Base-by-base conservation (phyloP, 2,329 filamentous ascomycete genomes). In the Fusarium decemcellulare region DNA sequence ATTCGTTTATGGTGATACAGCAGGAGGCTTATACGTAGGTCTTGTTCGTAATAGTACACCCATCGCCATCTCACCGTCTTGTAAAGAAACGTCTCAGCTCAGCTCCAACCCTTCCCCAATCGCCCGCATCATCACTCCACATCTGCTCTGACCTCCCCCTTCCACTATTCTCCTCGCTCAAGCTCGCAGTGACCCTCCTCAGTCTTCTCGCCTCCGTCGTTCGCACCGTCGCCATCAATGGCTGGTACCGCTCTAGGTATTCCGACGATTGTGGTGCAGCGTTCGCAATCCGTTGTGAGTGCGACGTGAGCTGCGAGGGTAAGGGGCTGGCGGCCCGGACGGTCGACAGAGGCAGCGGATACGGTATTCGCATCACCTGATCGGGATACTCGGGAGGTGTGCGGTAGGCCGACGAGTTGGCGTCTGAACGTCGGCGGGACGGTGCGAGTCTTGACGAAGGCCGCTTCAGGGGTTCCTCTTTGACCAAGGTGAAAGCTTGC, bases 401-500 rank as follows among this genome's bases (percentile, higher is more conserved):
- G 43, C 65, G 50, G 51, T 81, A 79, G 15, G 68, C 67, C 3
- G 74, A 76, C 44, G 72, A 74, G 34, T 54, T 71, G 37, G 48
- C 68, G 8, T 70, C 71, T 14, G 71, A 74, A 34, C 62, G 65
- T 32, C 68, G 69, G 18, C 59, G 54, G 27, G 65, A 50, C 29
- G 56, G 46, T 37, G 65, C 65, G n/a, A 79, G 63, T 15, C 76
- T 74, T 6, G 80, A 81, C 2, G 80, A 82, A 1, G 81, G 82
- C 0, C 80, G 76, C 39, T 78, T 78, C 37, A 84, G 71, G 8
- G 82, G 79, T 63, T 84, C 81, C 48, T 80, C 74, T 43, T 74
- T 77, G 18, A 83, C 73, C 48, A 71, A 61, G 32, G 71, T 66
- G 29, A 65, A 66, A 2, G 55, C 61, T 43, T 72, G 68, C 44